phyloP scores from a whole-genome alignment of 345 rosid genomes.

The Gossypium arboreum region DNA sequence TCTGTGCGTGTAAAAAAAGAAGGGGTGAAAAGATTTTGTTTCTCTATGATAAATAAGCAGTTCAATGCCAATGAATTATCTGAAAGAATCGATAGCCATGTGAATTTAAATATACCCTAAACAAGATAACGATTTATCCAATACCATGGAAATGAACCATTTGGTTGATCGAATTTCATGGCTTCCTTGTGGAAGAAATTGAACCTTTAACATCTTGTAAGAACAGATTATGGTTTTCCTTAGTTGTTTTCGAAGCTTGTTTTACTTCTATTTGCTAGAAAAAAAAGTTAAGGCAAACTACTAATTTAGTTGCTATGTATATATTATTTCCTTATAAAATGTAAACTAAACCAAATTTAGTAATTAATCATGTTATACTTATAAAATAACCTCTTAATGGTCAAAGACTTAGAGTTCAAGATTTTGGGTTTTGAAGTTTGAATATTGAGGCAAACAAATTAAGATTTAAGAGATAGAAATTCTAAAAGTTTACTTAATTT shows the following conservation, averaged over 20 bases:
- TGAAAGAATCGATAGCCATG: not conserved
- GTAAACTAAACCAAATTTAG: no score
- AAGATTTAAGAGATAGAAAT: no score
- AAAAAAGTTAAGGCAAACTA: no score
- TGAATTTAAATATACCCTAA: not conserved
- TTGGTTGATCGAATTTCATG: conserved; percentile 15
- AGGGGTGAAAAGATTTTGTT: not conserved
- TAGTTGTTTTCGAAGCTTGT: not conserved
- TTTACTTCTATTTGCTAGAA: not conserved
- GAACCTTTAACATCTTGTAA: not conserved
- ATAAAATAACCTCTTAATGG: no score
- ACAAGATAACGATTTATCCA: not conserved
- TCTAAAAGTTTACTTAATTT: no score
- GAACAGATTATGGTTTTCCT: not conserved
- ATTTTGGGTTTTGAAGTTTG: no score
- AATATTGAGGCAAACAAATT: no score
- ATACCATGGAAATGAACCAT: not conserved
- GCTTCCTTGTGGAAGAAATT: not conserved
- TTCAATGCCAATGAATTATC: conserved; percentile 3
- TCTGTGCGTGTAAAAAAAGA: not conserved
- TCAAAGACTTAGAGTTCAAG: no score
- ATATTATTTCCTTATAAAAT: no score
- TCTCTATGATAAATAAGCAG: conserved; percentile 13
- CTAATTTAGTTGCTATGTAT: no score
- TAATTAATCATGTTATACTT: no score